Conservation (phyloP, 345 rosid genomes). For the Salix exigua region DNA sequence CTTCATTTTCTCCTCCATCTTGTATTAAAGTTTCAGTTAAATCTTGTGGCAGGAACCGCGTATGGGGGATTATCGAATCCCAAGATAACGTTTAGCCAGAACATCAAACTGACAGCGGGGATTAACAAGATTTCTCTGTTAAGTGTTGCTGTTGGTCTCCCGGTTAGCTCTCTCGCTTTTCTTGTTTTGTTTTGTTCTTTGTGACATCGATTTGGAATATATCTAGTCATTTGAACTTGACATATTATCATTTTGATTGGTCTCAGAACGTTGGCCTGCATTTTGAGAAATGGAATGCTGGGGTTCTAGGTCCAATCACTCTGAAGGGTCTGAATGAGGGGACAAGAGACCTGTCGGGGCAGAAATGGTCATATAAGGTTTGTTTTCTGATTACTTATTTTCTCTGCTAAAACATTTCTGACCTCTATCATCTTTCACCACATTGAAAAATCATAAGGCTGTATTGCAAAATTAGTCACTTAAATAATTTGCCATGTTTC, state of each 20-base stretch:
- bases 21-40: neutral
- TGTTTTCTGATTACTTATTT: neutral
- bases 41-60: constrained; percentile 15
- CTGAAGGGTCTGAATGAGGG: constrained; percentile 28
- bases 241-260: neutral
- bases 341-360: constrained; percentile 19
- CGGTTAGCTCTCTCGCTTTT: constrained; percentile 19
- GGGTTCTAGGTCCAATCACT: constrained; percentile 31
- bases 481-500: neutral
- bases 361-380: constrained; percentile 37
- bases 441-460: no score
- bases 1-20: neutral
- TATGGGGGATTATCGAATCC: constrained; percentile 24
- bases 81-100: constrained; percentile 27
- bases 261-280: constrained; percentile 32
- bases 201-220: neutral
- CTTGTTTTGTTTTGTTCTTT: no score
- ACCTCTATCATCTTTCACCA: no score
- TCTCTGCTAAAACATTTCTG: no score
- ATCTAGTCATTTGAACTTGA: neutral
- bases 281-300: constrained; percentile 29
- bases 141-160: constrained; percentile 40
- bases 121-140: constrained; percentile 34
- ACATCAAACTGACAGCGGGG: constrained; percentile 28
- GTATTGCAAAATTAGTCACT: neutral